Conservation (phyloP, 148 eudicot genomes). For the Chenopodium suecicum region DNA sequence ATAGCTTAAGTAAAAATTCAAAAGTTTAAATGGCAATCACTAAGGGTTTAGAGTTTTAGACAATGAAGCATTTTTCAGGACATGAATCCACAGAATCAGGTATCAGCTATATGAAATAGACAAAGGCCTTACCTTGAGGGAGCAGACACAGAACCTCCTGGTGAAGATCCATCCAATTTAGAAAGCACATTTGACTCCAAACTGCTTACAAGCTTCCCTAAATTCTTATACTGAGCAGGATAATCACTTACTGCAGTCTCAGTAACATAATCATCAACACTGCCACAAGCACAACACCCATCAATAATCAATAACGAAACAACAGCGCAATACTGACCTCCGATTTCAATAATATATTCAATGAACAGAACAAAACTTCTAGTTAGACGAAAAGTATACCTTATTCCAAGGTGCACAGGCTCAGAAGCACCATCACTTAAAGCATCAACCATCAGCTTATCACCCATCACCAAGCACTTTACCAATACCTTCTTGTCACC, state of each 20-base stretch:
- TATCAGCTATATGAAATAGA: too few species aligned
- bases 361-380: background rate
- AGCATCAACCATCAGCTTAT: slow-evolving; percentile 68
- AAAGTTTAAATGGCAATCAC: too few species aligned
- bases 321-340: background rate
- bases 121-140: slow-evolving; percentile 28
- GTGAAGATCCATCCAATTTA: slow-evolving; percentile 43
- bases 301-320: background rate
- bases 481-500: slow-evolving; percentile 67
- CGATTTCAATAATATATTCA: background rate
- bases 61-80: too few species aligned
- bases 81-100: too few species aligned
- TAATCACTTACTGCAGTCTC: slow-evolving; percentile 52
- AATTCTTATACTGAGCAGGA: slow-evolving; percentile 61
- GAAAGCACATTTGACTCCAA: slow-evolving; percentile 47
- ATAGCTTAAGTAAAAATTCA: too few species aligned
- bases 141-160: background rate
- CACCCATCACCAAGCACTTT: slow-evolving; percentile 73
- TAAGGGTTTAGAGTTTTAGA: too few species aligned
- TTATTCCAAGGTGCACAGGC: slow-evolving; percentile 66
- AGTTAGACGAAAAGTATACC: slow-evolving; percentile 33
- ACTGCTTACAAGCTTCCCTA: slow-evolving; percentile 58
- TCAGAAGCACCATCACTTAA: slow-evolving; percentile 49
- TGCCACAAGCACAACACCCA: slow-evolving; percentile 26
- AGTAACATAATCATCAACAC: slow-evolving; percentile 55